Conservation (phyloP, 345 rosid genomes). For the Geranium brycei region DNA sequence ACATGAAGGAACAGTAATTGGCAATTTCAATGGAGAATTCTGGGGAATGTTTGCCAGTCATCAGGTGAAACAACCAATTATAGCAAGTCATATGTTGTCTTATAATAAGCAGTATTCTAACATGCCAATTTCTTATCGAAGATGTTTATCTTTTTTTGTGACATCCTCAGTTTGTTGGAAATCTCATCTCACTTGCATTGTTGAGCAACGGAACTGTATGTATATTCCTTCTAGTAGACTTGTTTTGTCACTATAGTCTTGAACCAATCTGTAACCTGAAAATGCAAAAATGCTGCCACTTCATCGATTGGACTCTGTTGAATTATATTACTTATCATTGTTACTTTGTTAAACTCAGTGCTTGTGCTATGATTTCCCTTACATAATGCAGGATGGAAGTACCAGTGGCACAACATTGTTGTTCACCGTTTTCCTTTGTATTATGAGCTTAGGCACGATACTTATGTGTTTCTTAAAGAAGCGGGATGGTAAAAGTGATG, state of each 20-base stretch:
- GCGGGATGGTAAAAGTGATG: constrained; percentile 34
- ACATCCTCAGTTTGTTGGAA: constrained; percentile 60
- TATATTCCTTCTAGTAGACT: constrained; percentile 7
- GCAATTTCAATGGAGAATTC: constrained; percentile 81
- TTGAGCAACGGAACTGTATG: constrained; percentile 45
- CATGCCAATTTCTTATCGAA: not conserved
- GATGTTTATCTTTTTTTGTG: not conserved
- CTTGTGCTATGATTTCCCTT: not conserved
- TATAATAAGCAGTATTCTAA: no score
- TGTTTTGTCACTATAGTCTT: not conserved
- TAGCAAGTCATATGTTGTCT: not conserved
- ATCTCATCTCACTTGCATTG: constrained; percentile 65
- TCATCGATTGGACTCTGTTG: not conserved
- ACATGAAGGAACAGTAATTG: constrained; percentile 68
- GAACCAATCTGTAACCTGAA: no score
- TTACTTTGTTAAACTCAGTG: constrained; percentile 5
- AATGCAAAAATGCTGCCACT: no score
- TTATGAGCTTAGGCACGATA: constrained; percentile 59
- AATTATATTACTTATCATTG: not conserved
- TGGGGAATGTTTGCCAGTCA: constrained; percentile 82
- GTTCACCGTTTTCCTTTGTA: constrained; percentile 60
- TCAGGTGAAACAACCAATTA: constrained; percentile 39
- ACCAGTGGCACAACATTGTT: constrained; percentile 55
- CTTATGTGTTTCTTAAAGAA: constrained; percentile 74
- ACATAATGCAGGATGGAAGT: constrained; percentile 49